A percentile compares a stretch with the other conserved stretches of the same genome.
Conservation (phyloP, 805 yeast genomes). For the Starmerella apis region DNA sequence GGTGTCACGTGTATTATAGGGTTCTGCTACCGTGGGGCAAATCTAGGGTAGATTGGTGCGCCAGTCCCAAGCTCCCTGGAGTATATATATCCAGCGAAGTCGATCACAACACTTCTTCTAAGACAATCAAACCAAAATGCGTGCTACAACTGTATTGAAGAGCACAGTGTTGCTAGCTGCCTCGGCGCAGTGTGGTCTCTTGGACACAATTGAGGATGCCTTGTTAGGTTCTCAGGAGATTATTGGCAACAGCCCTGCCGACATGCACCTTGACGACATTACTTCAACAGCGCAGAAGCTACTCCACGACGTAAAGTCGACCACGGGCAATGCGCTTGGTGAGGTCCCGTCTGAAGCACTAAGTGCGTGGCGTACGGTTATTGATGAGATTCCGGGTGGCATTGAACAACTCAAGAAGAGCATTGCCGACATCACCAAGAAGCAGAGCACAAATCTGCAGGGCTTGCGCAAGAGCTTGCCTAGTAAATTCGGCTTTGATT, state of each 20-base stretch:
- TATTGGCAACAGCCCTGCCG: constrained; percentile 16
- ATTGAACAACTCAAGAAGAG: constrained; percentile 25
- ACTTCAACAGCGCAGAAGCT: constrained; percentile 10
- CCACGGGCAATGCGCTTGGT: constrained; percentile 23
- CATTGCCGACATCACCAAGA: constrained; percentile 18
- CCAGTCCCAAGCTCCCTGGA: not conserved
- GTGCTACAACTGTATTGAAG: constrained; percentile 4
- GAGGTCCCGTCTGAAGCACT: constrained; percentile 26
- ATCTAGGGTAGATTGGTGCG: not conserved
- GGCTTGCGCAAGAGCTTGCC: constrained; percentile 11
- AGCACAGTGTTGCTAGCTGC: constrained; percentile 18
- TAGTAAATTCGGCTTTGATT: constrained; percentile 10
- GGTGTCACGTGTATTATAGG: not conserved
- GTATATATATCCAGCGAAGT: not conserved
- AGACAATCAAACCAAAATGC: constrained; percentile 5
- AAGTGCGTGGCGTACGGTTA: constrained; percentile 29
- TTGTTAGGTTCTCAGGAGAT: constrained; percentile 6
- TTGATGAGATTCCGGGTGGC: constrained; percentile 27
- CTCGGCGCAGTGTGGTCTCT: constrained; percentile 18
- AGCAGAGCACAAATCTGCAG: constrained; percentile 11
- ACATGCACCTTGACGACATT: constrained; percentile 13
- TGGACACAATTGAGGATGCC: constrained; percentile 21
- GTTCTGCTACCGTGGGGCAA: constrained; percentile 1
- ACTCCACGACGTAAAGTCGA: constrained; percentile 27
- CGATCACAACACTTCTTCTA: not conserved